Evolutionary conservation across 257 asterid genomes (phyloP).

Genomic region (Scutellaria barbata): DNA sequence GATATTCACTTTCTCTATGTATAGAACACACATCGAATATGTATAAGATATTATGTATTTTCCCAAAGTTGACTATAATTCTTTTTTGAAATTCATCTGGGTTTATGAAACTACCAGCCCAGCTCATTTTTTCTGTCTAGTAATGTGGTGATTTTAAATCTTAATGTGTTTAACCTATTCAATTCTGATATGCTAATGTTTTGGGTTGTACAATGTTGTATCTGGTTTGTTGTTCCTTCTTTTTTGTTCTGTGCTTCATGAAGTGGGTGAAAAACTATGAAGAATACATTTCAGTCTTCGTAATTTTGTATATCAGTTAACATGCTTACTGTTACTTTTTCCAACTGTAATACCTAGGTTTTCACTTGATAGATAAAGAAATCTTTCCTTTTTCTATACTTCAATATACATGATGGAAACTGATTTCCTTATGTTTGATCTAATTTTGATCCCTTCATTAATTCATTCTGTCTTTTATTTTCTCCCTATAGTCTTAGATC

Average conservation of each 20-base stretch:
- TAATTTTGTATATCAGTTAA: conserved; percentile 5
- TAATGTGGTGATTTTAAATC: conserved; percentile 8
- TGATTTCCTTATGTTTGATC: conserved; percentile 12
- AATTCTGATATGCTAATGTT: background rate
- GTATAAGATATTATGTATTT: background rate
- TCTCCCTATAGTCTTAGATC: background rate
- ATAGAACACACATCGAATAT: background rate
- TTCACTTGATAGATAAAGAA: conserved; percentile 16
- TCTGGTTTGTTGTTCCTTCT: background rate
- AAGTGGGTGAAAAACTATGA: conserved; percentile 23
- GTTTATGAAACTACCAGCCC: background rate
- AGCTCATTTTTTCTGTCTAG: background rate
- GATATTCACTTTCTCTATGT: background rate
- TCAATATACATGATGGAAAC: conserved; percentile 14
- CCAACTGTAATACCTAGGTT: background rate
- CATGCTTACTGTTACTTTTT: background rate
- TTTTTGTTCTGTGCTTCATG: conserved; percentile 15
- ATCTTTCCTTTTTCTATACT: conserved; percentile 7
- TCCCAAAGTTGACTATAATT: background rate
- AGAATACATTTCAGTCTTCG: conserved; percentile 1
- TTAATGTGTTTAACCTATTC: background rate
- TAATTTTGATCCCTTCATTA: background rate
- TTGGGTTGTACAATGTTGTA: conserved; percentile 17
- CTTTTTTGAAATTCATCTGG: conserved; percentile 19
- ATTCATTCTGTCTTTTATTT: background rate